Evolutionary conservation across 2,329 filamentous ascomycete species (phyloP), one percentile per base, ranked within the genome.

Genomic region (Gliomastix tumulicola): DNA sequence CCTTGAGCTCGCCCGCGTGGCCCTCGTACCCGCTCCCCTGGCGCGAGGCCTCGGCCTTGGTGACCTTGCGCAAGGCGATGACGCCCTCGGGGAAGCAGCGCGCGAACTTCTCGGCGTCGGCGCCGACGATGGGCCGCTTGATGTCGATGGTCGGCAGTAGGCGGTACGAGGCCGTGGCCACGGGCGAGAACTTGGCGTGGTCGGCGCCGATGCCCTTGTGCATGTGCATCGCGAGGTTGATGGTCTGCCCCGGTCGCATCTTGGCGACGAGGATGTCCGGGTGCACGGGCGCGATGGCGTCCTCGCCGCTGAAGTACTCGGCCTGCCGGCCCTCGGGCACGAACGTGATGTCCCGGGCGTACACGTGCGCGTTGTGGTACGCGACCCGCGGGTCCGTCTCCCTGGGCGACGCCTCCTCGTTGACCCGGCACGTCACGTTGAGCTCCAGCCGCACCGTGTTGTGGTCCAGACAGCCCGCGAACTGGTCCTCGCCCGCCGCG

Each of bases 101-200:
- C 31, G 82, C 79, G 54, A 98, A 97, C 59, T 96, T 95, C 54
- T 80, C 75, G 3, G 92, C 92, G 51, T 97, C 88, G 28, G 73
- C 69, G 30, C 90, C 92, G 5, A 94, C 57, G 42, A 98, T 97
- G 16, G 92, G 92, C 48, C 74, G 68, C 31, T 74, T 68, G 54
- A 98, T 97, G 45, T 76, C 74, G 60, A 98, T 97, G 47, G 82
- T 82, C 7, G 92, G 92, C 54, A 98, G 67, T 16, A 98, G 74
- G 34, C 92, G 80, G 67, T 98, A 98, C 18, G 84, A 87, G 4
- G 92, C 92, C 2, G 92, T 96, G 4, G 90, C 89, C 23, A 97
- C 92, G 32, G 92, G 92, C 1, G 88, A 95, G 68, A 92, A 98
- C 63, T 98, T 98, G 49, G 92, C 84, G 60, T 98, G 92, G 62